phyloP scores from a whole-genome alignment of 306 rosid genomes.

The Alnus rubra region DNA sequence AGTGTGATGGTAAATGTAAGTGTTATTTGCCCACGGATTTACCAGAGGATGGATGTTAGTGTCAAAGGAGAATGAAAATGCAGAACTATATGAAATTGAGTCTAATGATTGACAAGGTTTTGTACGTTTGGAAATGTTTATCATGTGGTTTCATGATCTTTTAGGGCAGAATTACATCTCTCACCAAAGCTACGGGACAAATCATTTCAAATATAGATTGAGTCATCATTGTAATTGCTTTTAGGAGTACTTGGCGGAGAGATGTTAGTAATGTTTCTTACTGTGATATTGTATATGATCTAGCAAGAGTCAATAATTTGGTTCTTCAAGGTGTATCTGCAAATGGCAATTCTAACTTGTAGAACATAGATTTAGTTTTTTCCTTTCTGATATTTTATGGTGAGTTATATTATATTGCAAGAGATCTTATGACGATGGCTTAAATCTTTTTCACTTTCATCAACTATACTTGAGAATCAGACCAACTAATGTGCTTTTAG shows the following conservation, averaged over 20 bases:
- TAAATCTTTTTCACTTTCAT: not conserved
- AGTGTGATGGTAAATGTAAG: not conserved
- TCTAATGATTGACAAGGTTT: not conserved
- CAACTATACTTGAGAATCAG: not conserved
- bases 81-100: not conserved
- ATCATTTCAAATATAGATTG: not conserved
- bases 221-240: not conserved
- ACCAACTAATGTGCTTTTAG: not conserved
- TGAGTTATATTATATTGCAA: not conserved
- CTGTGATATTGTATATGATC: not conserved
- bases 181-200: not conserved
- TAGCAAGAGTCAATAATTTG: not conserved
- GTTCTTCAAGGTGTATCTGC: not conserved
- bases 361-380: not conserved
- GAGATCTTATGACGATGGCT: not conserved
- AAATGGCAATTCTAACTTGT: not conserved
- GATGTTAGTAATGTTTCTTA: not conserved
- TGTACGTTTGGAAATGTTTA: not conserved
- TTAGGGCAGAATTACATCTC: not conserved
- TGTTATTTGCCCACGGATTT: not conserved
- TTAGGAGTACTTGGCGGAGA: not conserved
- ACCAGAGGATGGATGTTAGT: not conserved
- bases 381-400: not conserved
- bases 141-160: not conserved
- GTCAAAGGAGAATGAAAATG: not conserved